Evolutionary conservation across 257 asterid genomes (phyloP).

Genomic region (Salvia hispanica): DNA sequence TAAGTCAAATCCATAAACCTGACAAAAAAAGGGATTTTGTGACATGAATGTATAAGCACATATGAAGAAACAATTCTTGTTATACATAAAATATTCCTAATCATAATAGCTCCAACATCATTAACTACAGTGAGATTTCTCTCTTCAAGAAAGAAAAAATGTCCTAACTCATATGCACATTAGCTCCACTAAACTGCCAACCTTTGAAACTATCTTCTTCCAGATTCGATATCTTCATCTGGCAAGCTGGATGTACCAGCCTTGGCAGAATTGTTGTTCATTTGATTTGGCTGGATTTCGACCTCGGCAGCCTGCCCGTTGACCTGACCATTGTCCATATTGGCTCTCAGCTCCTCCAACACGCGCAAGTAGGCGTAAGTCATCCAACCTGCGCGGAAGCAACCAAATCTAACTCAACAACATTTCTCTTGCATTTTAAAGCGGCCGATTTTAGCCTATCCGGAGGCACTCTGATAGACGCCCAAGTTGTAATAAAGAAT

Average conservation of each 20-base stretch:
- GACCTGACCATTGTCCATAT: constrained; percentile 25
- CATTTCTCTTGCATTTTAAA: background rate
- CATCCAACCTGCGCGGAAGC: constrained; percentile 56
- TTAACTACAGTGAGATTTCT: background rate
- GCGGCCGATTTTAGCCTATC: too few relatives aligned
- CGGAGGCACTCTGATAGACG: too few relatives aligned
- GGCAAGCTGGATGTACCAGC: constrained; percentile 30
- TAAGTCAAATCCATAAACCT: too few relatives aligned
- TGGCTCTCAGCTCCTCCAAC: constrained; percentile 48
- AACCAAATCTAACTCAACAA: constrained; percentile 1
- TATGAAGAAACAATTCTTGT: too few relatives aligned
- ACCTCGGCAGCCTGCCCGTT: constrained; percentile 28
- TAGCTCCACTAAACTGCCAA: background rate
- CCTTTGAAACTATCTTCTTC: constrained; percentile 39
- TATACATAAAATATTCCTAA: too few relatives aligned
- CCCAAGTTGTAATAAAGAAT: background rate
- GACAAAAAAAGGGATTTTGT: too few relatives aligned
- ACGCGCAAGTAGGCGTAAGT: constrained; percentile 56
- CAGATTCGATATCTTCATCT: constrained; percentile 62
- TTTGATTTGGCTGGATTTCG: constrained; percentile 41
- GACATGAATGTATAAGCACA: too few relatives aligned
- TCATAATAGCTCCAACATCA: background rate
- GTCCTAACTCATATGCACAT: background rate
- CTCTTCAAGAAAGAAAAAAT: background rate
- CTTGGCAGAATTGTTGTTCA: constrained; percentile 29